A percentile compares a stretch with the other conserved stretches of the same genome.
These are phyloP conservation scores for Wickerhamomyces ciferrii DNA, from an alignment of 805 yeast species.

Conservation along the genomic window DNA sequence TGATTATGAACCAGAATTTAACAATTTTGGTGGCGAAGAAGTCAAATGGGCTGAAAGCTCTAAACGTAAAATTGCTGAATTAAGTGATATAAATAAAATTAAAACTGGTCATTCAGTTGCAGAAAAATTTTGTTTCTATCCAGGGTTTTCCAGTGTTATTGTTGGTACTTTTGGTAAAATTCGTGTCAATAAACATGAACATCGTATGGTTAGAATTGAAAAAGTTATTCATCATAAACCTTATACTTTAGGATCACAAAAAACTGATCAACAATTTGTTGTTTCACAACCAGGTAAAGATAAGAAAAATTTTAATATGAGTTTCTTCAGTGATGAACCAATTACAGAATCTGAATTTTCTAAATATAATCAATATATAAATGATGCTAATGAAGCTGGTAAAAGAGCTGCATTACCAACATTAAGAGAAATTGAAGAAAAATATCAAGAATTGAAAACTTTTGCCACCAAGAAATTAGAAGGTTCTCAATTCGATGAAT, in stretches of 20 bases:
- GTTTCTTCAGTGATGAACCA: conserved; percentile 72
- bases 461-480: conserved; percentile 67
- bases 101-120: conserved; percentile 75
- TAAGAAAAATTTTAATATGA: conserved; percentile 71
- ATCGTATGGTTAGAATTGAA: conserved; percentile 80
- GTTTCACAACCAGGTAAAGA: conserved; percentile 79
- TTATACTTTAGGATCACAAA: conserved; percentile 40
- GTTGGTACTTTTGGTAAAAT: conserved; percentile 78
- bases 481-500: conserved; percentile 68
- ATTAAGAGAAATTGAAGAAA: conserved; percentile 56
- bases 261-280: conserved; percentile 53
- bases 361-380: conserved; percentile 57
- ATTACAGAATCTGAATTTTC: conserved; percentile 69
- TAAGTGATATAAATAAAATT: conserved; percentile 65
- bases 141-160: conserved; percentile 67
- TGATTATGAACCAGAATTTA: conserved; percentile 35
- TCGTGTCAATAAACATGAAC: conserved; percentile 64
- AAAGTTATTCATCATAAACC: conserved; percentile 51
- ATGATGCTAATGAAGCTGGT: conserved; percentile 39
- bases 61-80: conserved; percentile 39
- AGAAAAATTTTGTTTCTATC: conserved; percentile 73
- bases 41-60: conserved; percentile 45
- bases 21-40: conserved; percentile 39
- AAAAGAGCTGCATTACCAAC: conserved; percentile 46
- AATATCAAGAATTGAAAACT: conserved; percentile 52